Conservation (phyloP, 2,329 filamentous ascomycete species). For the Trichoderma aggressivum region DNA sequence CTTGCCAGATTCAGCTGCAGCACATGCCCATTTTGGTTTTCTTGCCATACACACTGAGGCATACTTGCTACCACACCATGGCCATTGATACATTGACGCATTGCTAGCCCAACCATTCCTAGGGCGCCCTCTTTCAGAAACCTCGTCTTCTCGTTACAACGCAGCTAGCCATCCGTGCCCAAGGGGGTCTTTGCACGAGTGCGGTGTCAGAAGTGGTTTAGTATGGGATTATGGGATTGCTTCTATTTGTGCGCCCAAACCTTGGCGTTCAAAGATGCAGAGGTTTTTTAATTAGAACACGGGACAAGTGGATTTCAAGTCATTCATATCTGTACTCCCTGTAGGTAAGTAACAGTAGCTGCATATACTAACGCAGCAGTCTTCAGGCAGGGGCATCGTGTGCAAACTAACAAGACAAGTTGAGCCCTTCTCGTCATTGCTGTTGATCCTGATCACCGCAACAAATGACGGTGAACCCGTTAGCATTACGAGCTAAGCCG, state of each 20-base stretch:
- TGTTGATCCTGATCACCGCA: slow-evolving; percentile 1
- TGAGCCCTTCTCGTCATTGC: neutral
- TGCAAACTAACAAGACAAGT: neutral
- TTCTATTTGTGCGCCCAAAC: neutral
- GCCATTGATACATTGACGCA: neutral
- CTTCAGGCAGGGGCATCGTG: neutral
- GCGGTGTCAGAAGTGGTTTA: neutral
- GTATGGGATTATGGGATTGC: neutral
- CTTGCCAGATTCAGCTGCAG: neutral
- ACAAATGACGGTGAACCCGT: neutral
- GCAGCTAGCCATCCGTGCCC: neutral
- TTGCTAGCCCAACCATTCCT: neutral
- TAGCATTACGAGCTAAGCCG: neutral
- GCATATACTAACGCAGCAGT: neutral
- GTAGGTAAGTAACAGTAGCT: neutral
- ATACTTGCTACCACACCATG: neutral
- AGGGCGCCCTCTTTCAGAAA: neutral
- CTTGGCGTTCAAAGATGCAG: neutral
- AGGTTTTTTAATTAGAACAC: neutral
- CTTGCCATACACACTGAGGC: neutral
- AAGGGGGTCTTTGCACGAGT: neutral
- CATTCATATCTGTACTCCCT: neutral
- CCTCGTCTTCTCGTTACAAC: neutral
- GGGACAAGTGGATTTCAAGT: neutral
- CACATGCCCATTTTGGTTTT: neutral